Base-by-base conservation (phyloP, 805 yeast species). In the Lipomyces mesembrius region DNA sequence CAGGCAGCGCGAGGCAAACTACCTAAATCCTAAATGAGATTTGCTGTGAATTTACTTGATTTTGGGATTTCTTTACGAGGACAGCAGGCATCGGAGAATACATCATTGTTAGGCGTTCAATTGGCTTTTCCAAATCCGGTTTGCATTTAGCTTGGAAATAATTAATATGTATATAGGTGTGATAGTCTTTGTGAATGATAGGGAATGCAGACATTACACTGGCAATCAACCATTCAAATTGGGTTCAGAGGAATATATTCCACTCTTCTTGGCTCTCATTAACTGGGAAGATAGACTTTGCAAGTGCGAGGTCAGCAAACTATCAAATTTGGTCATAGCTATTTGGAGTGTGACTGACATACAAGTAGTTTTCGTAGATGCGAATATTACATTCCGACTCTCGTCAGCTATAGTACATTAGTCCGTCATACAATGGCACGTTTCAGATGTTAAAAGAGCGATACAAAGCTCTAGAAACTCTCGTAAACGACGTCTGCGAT, bases 401-500 rank as follows among this genome's bases (percentile, higher is more conserved):
- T 14, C 4, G 14, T 43, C 29, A 14, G 25, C 5, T 29, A 8
- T 37, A 8, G 22, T 27, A 9, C 27, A n/a, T 8, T 9, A 7
- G 8, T 9, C 29, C n/a, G 6, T 43, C 22, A 2, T 22, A 17
- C 20, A 37, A 27, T 37, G 12, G 27, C 25, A 6, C 32, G 51
- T 20, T n/a, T 34, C n/a, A 60, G 27, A 63, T 34, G 22, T 51
- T 57, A 34, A 68, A 68, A 6, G 71, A 68, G 27, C 57, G 57
- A 32, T 68, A 60, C 46, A 66, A n/a, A 3, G 67, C 60, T 22
- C 63, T 25, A 35, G 67, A 55, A 2, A 68, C 62, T n/a, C 64
- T 34, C 52, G 59, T 49, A 46, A 58, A 66, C 17, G 65, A 61
- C 20, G 70, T 37, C 14, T 37, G 37, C 35, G 71, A 60, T 11